Evolutionary conservation across 2,329 filamentous ascomycete genomes (phyloP).

Genomic region (Gliomastix tumulicola): DNA sequence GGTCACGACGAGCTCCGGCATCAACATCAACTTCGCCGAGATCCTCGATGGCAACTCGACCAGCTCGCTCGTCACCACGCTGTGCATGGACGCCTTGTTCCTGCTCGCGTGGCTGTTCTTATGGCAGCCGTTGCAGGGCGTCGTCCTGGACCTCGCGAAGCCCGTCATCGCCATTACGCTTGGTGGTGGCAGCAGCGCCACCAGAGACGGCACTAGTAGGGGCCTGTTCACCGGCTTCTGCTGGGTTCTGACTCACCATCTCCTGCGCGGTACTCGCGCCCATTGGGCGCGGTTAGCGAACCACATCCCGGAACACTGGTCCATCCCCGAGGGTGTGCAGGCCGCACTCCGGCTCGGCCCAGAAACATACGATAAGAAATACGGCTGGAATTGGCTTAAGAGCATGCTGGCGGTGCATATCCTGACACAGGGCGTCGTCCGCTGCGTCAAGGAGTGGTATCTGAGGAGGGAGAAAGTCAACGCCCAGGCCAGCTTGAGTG

Average conservation of each 20-base stretch:
- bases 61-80: slow-evolving; percentile 76
- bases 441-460: slow-evolving; percentile 65
- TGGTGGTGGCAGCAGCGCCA: slow-evolving; percentile 69
- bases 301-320: slow-evolving; percentile 38
- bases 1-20: slow-evolving; percentile 66
- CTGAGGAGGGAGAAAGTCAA: slow-evolving; percentile 52
- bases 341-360: slow-evolving; percentile 34
- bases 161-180: slow-evolving; percentile 88
- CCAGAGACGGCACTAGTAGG: slow-evolving; percentile 56
- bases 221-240: slow-evolving; percentile 65
- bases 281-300: slow-evolving; percentile 39
- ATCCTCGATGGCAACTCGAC: slow-evolving; percentile 84
- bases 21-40: slow-evolving; percentile 80
- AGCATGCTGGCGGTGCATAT: slow-evolving; percentile 70
- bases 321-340: slow-evolving; percentile 29
- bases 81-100: slow-evolving; percentile 77
- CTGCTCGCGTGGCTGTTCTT: slow-evolving; percentile 81
- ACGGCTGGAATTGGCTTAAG: slow-evolving; percentile 58
- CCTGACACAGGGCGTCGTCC: slow-evolving; percentile 64
- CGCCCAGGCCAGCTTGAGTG: slow-evolving; percentile 37
- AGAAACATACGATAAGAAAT: slow-evolving; percentile 46
- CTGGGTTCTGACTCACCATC: slow-evolving; percentile 55
- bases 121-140: slow-evolving; percentile 80
- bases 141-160: slow-evolving; percentile 84
- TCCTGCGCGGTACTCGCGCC: slow-evolving; percentile 39